phyloP scores from a whole-genome alignment of 306 rosid genomes.

The Abrus pulchellus region DNA sequence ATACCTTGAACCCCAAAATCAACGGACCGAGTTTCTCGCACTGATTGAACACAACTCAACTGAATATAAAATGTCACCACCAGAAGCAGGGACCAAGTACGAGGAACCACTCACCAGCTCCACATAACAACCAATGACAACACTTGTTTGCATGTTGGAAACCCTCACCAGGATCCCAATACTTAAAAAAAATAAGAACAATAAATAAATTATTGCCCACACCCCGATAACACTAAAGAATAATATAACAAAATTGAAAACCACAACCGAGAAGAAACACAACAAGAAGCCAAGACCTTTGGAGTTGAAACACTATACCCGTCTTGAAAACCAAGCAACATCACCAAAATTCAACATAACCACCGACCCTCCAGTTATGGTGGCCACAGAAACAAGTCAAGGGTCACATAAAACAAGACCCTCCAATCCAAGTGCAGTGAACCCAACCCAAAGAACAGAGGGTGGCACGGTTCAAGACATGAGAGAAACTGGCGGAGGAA shows the following conservation, averaged over 20 bases:
- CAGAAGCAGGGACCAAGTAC: slow-evolving; percentile 52
- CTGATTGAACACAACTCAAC: slow-evolving; percentile 47
- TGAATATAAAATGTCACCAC: slow-evolving; percentile 42
- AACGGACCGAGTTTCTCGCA: slow-evolving; percentile 63
- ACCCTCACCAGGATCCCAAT: slow-evolving; percentile 49
- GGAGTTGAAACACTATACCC: slow-evolving; percentile 52
- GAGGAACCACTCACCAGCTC: slow-evolving; percentile 58
- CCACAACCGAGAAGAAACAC: neutral
- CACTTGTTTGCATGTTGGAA: slow-evolving; percentile 54
- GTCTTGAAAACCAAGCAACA: slow-evolving; percentile 55
- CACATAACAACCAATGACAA: slow-evolving; percentile 58
- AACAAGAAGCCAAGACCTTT: slow-evolving; percentile 43
- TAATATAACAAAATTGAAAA: slow-evolving; percentile 43
- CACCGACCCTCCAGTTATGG: slow-evolving; percentile 74
- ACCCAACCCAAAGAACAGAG: slow-evolving; percentile 45
- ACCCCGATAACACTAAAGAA: slow-evolving; percentile 37
- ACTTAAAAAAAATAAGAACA: slow-evolving; percentile 40
- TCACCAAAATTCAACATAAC: slow-evolving; percentile 52
- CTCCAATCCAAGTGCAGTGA: slow-evolving; percentile 67
- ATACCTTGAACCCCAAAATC: slow-evolving; percentile 49
- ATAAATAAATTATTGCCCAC: slow-evolving; percentile 47
- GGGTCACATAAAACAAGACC: slow-evolving; percentile 28
- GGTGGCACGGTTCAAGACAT: slow-evolving; percentile 17
- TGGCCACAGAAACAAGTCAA: slow-evolving; percentile 54
- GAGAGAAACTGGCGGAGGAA: slow-evolving; percentile 74